Conservation (phyloP, 148 eudicot species). For the Spergularia bocconei region DNA sequence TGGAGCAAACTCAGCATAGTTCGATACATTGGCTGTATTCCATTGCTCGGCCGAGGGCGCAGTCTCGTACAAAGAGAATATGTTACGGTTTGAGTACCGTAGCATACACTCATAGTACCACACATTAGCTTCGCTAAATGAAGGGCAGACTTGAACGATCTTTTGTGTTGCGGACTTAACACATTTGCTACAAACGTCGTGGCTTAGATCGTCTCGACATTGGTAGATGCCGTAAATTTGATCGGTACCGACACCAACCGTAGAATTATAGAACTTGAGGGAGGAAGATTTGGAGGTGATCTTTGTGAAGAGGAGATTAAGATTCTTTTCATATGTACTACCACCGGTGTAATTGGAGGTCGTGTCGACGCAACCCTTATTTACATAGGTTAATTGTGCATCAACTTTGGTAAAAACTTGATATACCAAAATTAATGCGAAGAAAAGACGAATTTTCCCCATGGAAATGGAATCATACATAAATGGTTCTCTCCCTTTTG, state of each 20-base stretch:
- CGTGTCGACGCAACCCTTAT: background rate
- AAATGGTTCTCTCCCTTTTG: too few relatives aligned
- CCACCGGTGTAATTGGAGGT: background rate
- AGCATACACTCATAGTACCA: slow-evolving; percentile 14
- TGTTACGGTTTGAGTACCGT: slow-evolving; percentile 17
- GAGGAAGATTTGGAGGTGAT: slow-evolving; percentile 7
- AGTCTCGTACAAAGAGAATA: slow-evolving; percentile 16
- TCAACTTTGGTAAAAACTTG: background rate
- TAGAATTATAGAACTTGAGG: slow-evolving; percentile 6
- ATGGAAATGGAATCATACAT: background rate
- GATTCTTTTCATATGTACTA: slow-evolving; percentile 8
- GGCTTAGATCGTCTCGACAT: slow-evolving; percentile 5
- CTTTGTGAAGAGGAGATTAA: background rate
- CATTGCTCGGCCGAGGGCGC: background rate
- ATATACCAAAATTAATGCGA: background rate
- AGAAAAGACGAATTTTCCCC: background rate
- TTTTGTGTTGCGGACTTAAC: background rate
- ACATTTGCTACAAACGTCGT: slow-evolving; percentile 4
- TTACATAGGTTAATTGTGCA: background rate
- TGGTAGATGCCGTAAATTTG: slow-evolving; percentile 8
- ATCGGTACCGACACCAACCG: background rate
- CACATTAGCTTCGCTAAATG: background rate
- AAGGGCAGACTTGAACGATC: slow-evolving; percentile 1
- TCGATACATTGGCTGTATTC: background rate
- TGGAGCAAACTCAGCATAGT: background rate